Conservation (phyloP, 2,329 filamentous ascomycete species). For the Talaromyces sp. region DNA sequence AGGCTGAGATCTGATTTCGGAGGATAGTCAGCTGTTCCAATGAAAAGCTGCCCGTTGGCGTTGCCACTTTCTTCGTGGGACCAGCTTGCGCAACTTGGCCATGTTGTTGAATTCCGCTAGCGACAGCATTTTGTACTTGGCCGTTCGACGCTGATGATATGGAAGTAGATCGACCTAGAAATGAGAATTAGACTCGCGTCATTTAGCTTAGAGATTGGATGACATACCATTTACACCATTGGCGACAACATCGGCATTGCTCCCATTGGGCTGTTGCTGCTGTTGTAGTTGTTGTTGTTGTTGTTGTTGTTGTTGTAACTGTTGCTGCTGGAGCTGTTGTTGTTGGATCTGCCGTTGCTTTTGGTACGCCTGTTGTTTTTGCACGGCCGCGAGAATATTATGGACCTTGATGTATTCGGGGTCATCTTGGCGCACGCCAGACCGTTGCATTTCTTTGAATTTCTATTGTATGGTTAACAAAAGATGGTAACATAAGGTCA, state of each 20-base stretch:
- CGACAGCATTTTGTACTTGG: conserved; percentile 2
- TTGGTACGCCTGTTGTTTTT: conserved; percentile 59
- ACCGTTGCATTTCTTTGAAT: conserved; percentile 83
- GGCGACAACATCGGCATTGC: conserved; percentile 26
- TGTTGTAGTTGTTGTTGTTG: conserved; percentile 30
- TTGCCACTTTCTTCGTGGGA: conserved; percentile 30
- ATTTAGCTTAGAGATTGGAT: neutral
- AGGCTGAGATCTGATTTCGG: conserved; percentile 83
- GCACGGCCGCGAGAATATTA: conserved; percentile 69
- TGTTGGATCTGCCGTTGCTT: conserved; percentile 53
- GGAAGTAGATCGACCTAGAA: conserved; percentile 35
- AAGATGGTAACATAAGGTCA: neutral
- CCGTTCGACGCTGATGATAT: conserved; percentile 31
- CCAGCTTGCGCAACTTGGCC: conserved; percentile 21
- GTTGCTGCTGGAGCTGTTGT: conserved; percentile 43
- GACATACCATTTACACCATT: conserved; percentile 45
- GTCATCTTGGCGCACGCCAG: conserved; percentile 75
- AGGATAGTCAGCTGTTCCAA: conserved; percentile 75
- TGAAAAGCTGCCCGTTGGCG: conserved; percentile 61
- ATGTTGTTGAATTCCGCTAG: conserved; percentile 20
- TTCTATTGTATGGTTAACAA: conserved; percentile 54
- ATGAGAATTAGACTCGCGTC: neutral
- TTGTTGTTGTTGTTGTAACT: conserved; percentile 42
- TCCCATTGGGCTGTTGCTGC: conserved; percentile 40
- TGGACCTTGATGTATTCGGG: conserved; percentile 84